These are phyloP conservation scores for Colletotrichum ledebouriae DNA, from an alignment of 2,329 filamentous ascomycete species.

Conservation along the genomic window DNA sequence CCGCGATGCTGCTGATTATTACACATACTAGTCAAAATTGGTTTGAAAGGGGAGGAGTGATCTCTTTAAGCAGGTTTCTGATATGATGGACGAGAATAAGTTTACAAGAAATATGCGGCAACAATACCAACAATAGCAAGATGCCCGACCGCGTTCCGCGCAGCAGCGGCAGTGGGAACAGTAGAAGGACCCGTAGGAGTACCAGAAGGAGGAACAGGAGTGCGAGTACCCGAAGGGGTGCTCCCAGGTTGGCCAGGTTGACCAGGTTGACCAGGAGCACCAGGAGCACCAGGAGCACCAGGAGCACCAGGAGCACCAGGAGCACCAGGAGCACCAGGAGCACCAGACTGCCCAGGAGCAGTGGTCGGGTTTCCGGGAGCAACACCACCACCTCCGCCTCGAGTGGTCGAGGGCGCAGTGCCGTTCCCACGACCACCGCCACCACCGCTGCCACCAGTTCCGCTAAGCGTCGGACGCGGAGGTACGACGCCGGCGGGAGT, in stretches of 20 bases:
- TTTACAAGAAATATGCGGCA: conserved; percentile 59
- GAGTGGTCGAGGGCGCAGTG: conserved; percentile 7
- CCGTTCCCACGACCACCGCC: conserved; percentile 2
- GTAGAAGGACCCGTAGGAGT: conserved; percentile 40
- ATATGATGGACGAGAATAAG: background rate
- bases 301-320: too few relatives aligned
- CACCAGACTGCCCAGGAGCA: conserved; percentile 4
- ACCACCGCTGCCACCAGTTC: background rate
- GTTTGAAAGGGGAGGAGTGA: too few relatives aligned
- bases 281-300: too few relatives aligned
- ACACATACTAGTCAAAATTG: background rate
- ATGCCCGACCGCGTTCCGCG: conserved; percentile 50
- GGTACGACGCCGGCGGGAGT: background rate
- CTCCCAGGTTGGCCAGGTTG: conserved; percentile 9
- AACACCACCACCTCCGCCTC: conserved; percentile 1
- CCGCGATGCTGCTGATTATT: background rate
- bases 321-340: too few relatives aligned
- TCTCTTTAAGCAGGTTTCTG: background rate
- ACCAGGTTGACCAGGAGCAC: conserved; percentile 8
- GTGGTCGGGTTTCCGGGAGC: conserved; percentile 9
- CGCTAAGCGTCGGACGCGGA: background rate
- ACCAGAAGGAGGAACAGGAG: conserved; percentile 30
- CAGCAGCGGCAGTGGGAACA: conserved; percentile 48
- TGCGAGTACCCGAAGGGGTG: conserved; percentile 30
- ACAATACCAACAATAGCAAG: conserved; percentile 55